Conservation (phyloP, 2,329 filamentous ascomycete species). For the Blastomyces parvus region DNA sequence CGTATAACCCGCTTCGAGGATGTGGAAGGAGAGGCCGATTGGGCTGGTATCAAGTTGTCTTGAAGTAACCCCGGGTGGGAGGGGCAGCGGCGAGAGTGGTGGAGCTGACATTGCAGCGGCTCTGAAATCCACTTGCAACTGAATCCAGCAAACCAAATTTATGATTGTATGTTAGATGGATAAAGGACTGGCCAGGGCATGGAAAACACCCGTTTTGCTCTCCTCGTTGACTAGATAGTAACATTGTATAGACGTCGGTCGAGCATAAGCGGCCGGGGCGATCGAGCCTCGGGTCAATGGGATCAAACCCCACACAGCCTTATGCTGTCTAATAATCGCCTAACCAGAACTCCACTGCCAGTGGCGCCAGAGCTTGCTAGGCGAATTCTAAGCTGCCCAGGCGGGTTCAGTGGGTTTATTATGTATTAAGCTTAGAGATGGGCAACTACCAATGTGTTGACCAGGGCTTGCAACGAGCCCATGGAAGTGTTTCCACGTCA, state of each 20-base stretch:
- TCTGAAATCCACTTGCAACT: not conserved
- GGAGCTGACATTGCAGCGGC: constrained; percentile 12
- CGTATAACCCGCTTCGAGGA: constrained; percentile 46
- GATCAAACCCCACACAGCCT: not conserved
- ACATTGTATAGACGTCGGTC: not conserved
- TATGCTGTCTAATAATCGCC: not conserved
- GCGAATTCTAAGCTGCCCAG: too few relatives aligned
- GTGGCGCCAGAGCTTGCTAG: too few relatives aligned
- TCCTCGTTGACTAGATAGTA: not conserved
- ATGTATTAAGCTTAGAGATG: too few relatives aligned
- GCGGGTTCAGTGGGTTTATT: too few relatives aligned
- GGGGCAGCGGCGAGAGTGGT: constrained; percentile 39
- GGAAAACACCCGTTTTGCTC: not conserved
- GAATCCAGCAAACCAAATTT: not conserved
- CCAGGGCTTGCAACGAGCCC: too few relatives aligned
- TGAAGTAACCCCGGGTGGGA: constrained; percentile 47
- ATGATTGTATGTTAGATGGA: not conserved
- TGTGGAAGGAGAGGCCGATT: constrained; percentile 52
- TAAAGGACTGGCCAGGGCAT: not conserved
- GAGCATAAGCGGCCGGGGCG: not conserved
- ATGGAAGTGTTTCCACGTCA: too few relatives aligned
- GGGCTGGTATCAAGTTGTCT: constrained; percentile 47
- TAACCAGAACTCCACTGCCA: too few relatives aligned
- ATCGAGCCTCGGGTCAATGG: not conserved
- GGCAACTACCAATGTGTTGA: too few relatives aligned